Base-by-base conservation (phyloP, 176 grass and related monocot genomes). In the Oryza rufipogon region DNA sequence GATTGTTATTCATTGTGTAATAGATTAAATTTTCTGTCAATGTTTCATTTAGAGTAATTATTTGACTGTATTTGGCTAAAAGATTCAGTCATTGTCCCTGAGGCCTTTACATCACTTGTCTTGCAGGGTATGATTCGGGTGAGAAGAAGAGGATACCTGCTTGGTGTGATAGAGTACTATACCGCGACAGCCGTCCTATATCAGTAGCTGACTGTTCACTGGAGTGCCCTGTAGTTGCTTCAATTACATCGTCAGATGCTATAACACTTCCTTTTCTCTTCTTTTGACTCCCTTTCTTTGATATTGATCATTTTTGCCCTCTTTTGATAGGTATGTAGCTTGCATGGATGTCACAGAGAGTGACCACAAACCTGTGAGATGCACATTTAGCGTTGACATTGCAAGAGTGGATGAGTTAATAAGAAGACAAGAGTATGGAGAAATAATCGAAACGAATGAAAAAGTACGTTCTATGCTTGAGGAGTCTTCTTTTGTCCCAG, bases 351-450 rank as follows among this genome's bases (percentile, higher is more conserved):
- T 91, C 70, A 95, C 69, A 65, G 92, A 98, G 45, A 98, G 95
- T 82, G 95, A 95, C 73, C 95, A 98, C 90, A 98, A 98, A 91
- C 95, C 95, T 80, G 91, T 98, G 45, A 94, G 92, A 70, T 98
- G 95, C 84, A 95, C 88, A 80, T 95, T 98, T 79, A 95, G 79
- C 45, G 83, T 98, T 80, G 95, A 95, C 61, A 98, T 98, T 88
- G 91, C 95, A 84, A 87, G 89, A 84, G 78, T 88, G 48, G 95
- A 98, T 82, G 87, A 95, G 81, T 77, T 93, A 81, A 88, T 82
- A 90, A 95, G 90, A 76, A 90, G 95, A 75, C 91, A 93, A 77
- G 92, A 95, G 69, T 93, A 95, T 17, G 89, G 95, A 78, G 69
- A 91, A 80, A 93, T 98, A 95, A 87, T 92, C 1, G 76, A 92